Evolutionary conservation across 148 eudicot species (phyloP).

Genomic region (Silene uniflora): DNA sequence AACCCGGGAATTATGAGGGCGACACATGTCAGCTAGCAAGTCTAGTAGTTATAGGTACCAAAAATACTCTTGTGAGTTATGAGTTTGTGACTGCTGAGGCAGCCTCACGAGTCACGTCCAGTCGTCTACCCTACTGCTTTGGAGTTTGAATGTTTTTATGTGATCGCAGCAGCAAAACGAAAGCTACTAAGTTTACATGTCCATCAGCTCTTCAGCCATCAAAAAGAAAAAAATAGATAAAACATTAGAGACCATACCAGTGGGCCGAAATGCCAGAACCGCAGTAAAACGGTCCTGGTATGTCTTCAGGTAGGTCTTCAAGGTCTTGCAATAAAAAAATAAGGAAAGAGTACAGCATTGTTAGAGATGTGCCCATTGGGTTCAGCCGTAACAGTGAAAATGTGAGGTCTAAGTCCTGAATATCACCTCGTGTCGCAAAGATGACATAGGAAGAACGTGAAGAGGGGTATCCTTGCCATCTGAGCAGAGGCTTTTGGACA

Average conservation of each 20-base stretch:
- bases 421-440: constrained; percentile 53
- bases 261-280: constrained; percentile 60
- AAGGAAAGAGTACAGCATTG: neutral
- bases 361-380: neutral
- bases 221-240: too few species aligned
- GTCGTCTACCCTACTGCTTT: too few species aligned
- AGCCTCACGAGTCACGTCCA: too few species aligned
- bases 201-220: too few species aligned
- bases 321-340: constrained; percentile 26
- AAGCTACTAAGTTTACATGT: too few species aligned
- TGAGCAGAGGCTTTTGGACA: constrained; percentile 46
- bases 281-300: constrained; percentile 36
- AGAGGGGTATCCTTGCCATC: constrained; percentile 58
- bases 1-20: too few species aligned
- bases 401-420: constrained; percentile 6
- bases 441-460: constrained; percentile 61
- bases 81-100: too few species aligned
- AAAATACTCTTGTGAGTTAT: too few species aligned
- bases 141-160: too few species aligned
- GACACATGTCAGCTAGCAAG: too few species aligned
- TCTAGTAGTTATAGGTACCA: too few species aligned
- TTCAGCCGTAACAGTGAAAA: neutral
- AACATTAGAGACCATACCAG: constrained; percentile 36
- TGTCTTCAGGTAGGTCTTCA: constrained; percentile 44
- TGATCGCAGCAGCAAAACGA: neutral